phyloP scores from a whole-genome alignment of 495 filamentous ascomycete genomes.

The Astrocystis sublimbata region DNA sequence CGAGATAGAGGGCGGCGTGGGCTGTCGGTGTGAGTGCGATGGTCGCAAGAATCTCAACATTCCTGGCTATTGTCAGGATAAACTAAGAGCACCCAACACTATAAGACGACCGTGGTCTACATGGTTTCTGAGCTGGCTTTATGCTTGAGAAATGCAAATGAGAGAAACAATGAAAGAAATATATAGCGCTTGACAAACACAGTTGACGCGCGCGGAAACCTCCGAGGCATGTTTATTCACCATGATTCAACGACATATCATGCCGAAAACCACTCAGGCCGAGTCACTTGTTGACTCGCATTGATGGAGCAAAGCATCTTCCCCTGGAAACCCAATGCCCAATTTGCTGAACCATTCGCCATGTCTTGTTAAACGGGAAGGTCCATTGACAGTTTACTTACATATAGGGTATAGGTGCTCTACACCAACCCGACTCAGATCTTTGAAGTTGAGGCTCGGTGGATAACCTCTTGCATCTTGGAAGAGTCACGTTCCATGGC shows the following conservation, averaged over 20 bases:
- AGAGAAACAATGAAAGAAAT: background rate
- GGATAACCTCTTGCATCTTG: background rate
- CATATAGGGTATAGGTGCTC: too few species aligned
- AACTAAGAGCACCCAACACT: conserved; percentile 40
- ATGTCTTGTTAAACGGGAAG: background rate
- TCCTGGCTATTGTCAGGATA: conserved; percentile 36
- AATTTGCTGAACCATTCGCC: background rate
- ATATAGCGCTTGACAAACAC: background rate
- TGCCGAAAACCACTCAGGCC: background rate
- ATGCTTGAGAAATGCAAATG: background rate
- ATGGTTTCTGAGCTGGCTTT: conserved; percentile 30
- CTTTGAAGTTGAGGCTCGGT: background rate
- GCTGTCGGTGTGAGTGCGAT: conserved; percentile 49
- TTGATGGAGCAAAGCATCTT: background rate
- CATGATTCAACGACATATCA: background rate
- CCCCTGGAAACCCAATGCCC: background rate
- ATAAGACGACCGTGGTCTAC: conserved; percentile 27
- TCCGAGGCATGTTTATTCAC: background rate
- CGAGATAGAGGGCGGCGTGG: conserved; percentile 42
- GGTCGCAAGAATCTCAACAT: conserved; percentile 37
- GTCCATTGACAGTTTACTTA: background rate
- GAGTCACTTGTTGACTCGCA: background rate
- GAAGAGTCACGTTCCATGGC: background rate
- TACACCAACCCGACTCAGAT: background rate
- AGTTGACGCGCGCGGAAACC: background rate